Conservation (phyloP, 208 protist genomes). For the Trypanosoma boissoni region DNA sequence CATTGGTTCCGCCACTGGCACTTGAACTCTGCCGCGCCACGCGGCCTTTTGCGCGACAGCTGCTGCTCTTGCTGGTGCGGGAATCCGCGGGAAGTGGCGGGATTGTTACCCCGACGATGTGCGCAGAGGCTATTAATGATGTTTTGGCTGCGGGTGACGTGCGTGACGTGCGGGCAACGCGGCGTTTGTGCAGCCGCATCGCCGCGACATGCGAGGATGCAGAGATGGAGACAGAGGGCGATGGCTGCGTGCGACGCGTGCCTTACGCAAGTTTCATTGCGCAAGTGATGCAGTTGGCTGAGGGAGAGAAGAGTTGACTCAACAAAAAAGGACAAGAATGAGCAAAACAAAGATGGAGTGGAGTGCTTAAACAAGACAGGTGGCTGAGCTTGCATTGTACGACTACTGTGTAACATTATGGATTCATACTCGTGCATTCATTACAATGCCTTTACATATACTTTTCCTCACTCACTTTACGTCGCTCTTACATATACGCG, state of each 20-base stretch:
- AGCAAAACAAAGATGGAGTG: neutral
- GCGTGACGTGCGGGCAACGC: constrained; percentile 23
- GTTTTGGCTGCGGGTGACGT: constrained; percentile 52
- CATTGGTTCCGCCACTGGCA: constrained; percentile 13
- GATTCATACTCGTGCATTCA: too few relatives aligned
- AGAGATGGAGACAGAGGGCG: neutral
- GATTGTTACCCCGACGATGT: constrained; percentile 28
- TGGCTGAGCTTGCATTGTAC: too few relatives aligned
- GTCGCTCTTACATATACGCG: neutral
- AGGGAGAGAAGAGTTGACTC: neutral
- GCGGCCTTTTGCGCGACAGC: constrained; percentile 40
- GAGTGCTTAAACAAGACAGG: too few relatives aligned
- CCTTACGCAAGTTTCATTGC: constrained; percentile 14
- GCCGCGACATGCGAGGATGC: neutral
- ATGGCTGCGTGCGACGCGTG: neutral
- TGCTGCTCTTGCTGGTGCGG: constrained; percentile 47
- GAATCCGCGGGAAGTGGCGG: constrained; percentile 7
- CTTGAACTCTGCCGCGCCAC: constrained; percentile 47
- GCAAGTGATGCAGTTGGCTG: neutral
- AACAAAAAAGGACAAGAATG: neutral
- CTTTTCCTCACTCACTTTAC: neutral
- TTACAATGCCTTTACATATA: neutral
- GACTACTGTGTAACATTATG: too few relatives aligned
- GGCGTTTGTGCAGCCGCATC: constrained; percentile 18
- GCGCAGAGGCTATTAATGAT: constrained; percentile 57